Base-by-base conservation (phyloP, 2,329 filamentous ascomycete species). In the Aspergillus piperis region DNA sequence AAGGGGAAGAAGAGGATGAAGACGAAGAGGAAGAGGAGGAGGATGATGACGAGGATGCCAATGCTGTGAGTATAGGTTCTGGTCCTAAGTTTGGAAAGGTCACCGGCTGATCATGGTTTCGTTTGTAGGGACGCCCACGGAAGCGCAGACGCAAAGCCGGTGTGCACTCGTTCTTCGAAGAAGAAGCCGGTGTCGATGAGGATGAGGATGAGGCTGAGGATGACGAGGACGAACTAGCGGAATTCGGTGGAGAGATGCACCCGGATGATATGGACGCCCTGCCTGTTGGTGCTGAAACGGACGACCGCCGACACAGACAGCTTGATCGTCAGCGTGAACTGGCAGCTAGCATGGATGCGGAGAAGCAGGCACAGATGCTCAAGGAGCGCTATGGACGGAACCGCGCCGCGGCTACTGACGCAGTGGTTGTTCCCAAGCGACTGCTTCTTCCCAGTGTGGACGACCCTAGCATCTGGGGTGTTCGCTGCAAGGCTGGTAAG, bases 111-210 rank as follows among this genome's bases (percentile, higher is more conserved):
- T 63, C 6, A 8, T 30, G 19, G 13, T 38, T 61, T 53, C 58
- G 56, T 60, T 47, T 54, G 10, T 66, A 88, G 84, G 84, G 83
- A 60, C 86, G 91, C 71, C 90, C 91, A 59, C 86, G 90, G 69
- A 98, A 98, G 78, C 90, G 93, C 60, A 79, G 83, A 72, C 89
- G 88, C 75, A 87, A 86, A 74, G 87, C 90, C 66, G 85, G 85
- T 65, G 87, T 91, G 64, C 91, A 91, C 69, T 88, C 90, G 71
- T 97, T 97, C 86, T 88, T 99, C 79, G 95, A 99, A 87, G 91
- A 94, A 71, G 95, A 99, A 83, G 95, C 95, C 75, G 95, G 97
- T 79, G 95, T 99, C 68, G 95, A 98, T 72, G 95, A 90, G 61
- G 88, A 96, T 65, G 92, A 96, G 69, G 92, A 96, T 69, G 89